phyloP scores from a whole-genome alignment of 78 protist genomes.

The Salpingoeca rosetta region DNA sequence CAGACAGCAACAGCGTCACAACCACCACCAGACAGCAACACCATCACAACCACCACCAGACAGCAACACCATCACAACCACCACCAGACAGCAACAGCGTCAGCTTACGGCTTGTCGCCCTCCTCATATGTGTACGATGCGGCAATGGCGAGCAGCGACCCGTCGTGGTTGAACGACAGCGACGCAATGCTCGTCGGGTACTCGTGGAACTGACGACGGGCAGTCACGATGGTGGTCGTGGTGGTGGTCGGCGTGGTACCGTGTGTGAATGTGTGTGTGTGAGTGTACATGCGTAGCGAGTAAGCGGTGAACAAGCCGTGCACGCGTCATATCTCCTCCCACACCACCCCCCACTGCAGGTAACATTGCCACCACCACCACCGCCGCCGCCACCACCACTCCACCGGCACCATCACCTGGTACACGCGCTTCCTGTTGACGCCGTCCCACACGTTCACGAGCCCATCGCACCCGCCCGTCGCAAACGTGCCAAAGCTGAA shows the following conservation, averaged over 20 bases:
- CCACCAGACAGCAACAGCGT: no score
- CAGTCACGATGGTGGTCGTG: no score
- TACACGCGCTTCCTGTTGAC: slow-evolving; percentile 51
- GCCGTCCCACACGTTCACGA: slow-evolving; percentile 82
- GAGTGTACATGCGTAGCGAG: not conserved
- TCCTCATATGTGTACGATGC: slow-evolving; percentile 77
- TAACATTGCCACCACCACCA: not conserved
- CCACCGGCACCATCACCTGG: no score
- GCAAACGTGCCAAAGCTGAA: slow-evolving; percentile 78
- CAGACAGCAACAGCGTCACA: no score
- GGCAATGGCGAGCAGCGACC: slow-evolving; percentile 77
- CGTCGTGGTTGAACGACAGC: slow-evolving; percentile 57
- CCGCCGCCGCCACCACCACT: not conserved
- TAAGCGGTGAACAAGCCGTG: not conserved
- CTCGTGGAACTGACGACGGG: slow-evolving; percentile 24
- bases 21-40: no score
- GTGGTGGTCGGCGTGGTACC: not conserved
- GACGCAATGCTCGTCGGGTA: slow-evolving; percentile 63
- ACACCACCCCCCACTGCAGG: not conserved
- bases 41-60: no score
- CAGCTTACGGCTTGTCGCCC: slow-evolving; percentile 78
- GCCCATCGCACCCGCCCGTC: slow-evolving; percentile 92
- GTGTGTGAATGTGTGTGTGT: not conserved
- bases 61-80: not conserved
- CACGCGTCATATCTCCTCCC: not conserved